Base-by-base conservation (phyloP, 2,329 filamentous ascomycete genomes). In the Fusarium metavorans region DNA sequence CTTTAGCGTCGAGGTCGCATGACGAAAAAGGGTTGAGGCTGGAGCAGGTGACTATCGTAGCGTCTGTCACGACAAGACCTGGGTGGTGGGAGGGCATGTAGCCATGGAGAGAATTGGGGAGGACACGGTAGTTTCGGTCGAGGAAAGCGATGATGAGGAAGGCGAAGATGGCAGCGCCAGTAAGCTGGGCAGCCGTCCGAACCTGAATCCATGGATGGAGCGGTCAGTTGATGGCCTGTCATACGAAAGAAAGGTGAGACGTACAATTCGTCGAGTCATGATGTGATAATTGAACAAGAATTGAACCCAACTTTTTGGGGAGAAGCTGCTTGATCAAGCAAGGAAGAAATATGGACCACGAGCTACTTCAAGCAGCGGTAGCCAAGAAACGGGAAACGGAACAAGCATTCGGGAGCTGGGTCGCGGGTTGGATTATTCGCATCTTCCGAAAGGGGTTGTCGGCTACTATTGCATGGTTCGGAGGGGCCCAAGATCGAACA, bases 71-170 rank as follows among this genome's bases (percentile, higher is more conserved):
- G 79, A 97, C 92, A 69, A 93, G 89, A 73, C 95, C 95, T 50
- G 94, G 90, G 80, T 97, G 94, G 83, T 98, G 95, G 71, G 92
- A 90, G 30, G 95, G 95, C 79, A 97, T 91, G 83, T 96, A 94
- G 82, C 91, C 93, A 87, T 98, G 95, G 76, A 98, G 93, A 70
- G 93, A 90, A 79, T 92, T 91, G 48, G 95, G 95, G 39, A 98
- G 91, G 69, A 98, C 93, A 76, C 94, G 90, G 86, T 97, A 97
- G 81, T 93, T 94, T 80, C 92, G 94, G 85, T 98, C 95, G 86
- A 98, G 92, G 82, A 97, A 89, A 83, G 96, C 91, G 75, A 95
- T 84, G 78, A 96, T 84, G 78, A 95, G 81, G 76, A 96, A 86
- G 76, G 93, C 90, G 79, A 95, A 86, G 76, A 89, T 81, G 66